Conservation (phyloP, 116 monocot genomes). For the Zostera marina region DNA sequence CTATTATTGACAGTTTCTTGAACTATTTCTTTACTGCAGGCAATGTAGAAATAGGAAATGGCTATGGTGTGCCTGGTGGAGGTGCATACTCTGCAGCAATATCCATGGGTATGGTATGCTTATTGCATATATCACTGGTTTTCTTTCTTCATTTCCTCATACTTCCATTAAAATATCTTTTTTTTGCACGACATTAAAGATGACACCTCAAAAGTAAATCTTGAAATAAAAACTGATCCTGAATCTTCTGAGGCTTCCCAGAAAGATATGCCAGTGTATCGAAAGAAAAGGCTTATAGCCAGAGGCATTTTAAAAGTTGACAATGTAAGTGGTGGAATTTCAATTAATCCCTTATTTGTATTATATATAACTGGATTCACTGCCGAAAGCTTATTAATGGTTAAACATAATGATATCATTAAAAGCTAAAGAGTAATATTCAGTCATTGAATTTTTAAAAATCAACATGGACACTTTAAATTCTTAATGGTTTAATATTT, state of each 20-base stretch:
- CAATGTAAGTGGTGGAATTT: constrained; percentile 9
- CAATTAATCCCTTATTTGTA: constrained; percentile 1
- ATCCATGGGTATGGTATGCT: constrained; percentile 10
- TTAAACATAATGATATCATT: background rate
- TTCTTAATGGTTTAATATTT: background rate
- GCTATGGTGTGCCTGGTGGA: constrained; percentile 97
- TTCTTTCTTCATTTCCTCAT: too few relatives aligned
- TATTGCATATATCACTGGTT: too few relatives aligned
- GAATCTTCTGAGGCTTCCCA: constrained; percentile 20
- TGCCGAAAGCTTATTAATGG: background rate
- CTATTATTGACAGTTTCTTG: background rate
- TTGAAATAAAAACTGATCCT: constrained; percentile 11
- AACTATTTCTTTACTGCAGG: constrained; percentile 20
- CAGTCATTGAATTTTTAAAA: background rate
- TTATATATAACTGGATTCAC: background rate
- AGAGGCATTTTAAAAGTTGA: constrained; percentile 77
- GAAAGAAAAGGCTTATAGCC: constrained; percentile 65
- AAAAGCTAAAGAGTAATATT: background rate
- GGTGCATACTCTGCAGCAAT: constrained; percentile 59
- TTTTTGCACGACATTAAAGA: constrained; percentile 16
- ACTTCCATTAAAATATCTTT: too few relatives aligned
- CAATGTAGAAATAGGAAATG: constrained; percentile 94
- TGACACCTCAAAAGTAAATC: constrained; percentile 13
- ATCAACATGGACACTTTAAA: background rate
- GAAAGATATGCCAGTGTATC: constrained; percentile 67